These are phyloP conservation scores for Fraxinus sp. DNA, from an alignment of 305 asterid species.

Conservation along the genomic window DNA sequence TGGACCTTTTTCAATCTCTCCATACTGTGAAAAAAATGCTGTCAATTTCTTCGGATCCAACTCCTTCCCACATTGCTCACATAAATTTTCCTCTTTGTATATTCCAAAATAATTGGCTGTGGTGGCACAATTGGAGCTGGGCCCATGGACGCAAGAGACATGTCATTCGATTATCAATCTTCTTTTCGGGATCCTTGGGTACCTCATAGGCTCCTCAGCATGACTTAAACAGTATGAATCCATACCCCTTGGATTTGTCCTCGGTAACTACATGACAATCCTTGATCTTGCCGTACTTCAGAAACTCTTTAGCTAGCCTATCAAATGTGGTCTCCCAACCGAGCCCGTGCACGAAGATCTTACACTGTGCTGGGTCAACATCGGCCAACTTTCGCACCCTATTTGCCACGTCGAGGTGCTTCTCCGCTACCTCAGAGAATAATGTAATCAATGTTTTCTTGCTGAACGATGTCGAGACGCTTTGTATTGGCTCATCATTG, in stretches of 20 bases:
- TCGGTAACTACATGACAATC: conserved; percentile 79
- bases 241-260: conserved; percentile 81
- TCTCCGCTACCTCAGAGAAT: conserved; percentile 25
- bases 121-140: no score
- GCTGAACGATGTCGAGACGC: no score
- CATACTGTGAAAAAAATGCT: conserved; percentile 63
- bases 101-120: no score
- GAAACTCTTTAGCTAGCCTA: conserved; percentile 65
- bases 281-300: conserved; percentile 67
- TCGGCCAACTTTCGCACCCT: conserved; percentile 42
- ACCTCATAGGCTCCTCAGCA: conserved; percentile 64
- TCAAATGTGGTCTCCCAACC: conserved; percentile 97
- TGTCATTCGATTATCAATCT: conserved; percentile 88
- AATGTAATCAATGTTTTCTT: no score
- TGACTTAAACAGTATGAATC: conserved; percentile 78
- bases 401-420: no score
- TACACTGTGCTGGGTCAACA: conserved; percentile 67
- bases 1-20: conserved; percentile 96
- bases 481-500: no score
- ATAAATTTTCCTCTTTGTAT: conserved; percentile 64
- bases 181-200: conserved; percentile 74
- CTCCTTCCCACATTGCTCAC: conserved; percentile 91
- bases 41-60: conserved; percentile 67
- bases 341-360: conserved; percentile 81
- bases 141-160: no score